Conservation (phyloP, 495 filamentous ascomycete species). For the Cercophora sp. region DNA sequence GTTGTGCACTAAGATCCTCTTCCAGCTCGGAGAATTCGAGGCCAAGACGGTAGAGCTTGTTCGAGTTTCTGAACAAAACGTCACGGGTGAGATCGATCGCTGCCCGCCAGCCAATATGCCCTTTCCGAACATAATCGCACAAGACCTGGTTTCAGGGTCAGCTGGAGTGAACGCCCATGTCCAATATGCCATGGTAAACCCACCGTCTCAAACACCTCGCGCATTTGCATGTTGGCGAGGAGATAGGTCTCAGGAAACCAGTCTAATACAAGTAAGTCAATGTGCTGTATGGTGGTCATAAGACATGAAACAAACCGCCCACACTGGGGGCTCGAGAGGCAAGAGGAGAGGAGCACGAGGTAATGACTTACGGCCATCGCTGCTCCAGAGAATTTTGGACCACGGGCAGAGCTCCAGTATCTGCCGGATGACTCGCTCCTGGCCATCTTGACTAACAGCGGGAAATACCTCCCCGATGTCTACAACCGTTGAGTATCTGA, state of each 20-base stretch:
- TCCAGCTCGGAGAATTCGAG: constrained; percentile 40
- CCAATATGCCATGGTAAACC: background rate
- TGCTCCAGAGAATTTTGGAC: constrained; percentile 79
- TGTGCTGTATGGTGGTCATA: too few relatives aligned
- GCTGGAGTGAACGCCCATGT: too few relatives aligned
- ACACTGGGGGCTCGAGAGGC: too few relatives aligned
- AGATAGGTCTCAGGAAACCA: constrained; percentile 81
- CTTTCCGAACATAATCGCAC: constrained; percentile 55
- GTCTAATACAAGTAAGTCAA: too few relatives aligned
- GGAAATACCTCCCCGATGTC: constrained; percentile 88
- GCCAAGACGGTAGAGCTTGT: constrained; percentile 57
- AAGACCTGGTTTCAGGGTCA: too few relatives aligned
- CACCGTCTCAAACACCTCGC: constrained; percentile 67
- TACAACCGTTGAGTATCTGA: too few relatives aligned
- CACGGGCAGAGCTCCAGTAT: constrained; percentile 72
- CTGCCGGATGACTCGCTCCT: constrained; percentile 69
- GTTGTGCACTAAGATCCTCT: constrained; percentile 12
- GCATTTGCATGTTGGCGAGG: constrained; percentile 72
- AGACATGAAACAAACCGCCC: too few relatives aligned
- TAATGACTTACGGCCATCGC: too few relatives aligned
- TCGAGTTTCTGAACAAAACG: constrained; percentile 68
- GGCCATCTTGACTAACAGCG: constrained; percentile 72
- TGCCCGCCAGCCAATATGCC: constrained; percentile 52
- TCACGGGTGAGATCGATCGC: constrained; percentile 56
- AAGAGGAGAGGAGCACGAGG: too few relatives aligned